Percentiles rank a stretch among this genome's conserved stretches.
phyloP scores from a whole-genome alignment of 495 filamentous ascomycete genomes.

The Aspergillus carlsbadensis region DNA sequence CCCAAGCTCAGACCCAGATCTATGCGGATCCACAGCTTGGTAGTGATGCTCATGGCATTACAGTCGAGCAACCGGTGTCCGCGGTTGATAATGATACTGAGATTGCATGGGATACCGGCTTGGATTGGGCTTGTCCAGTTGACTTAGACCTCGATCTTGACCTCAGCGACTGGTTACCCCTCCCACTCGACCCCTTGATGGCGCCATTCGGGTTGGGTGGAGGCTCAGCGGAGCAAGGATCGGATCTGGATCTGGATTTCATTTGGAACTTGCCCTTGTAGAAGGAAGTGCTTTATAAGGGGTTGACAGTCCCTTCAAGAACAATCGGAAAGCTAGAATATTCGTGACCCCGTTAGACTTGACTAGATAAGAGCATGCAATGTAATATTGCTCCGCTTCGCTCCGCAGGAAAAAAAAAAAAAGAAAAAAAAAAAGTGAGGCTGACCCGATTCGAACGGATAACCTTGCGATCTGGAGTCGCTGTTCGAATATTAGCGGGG shows the following conservation, averaged over 20 bases:
- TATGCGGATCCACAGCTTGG: neutral
- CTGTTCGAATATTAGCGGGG: no score
- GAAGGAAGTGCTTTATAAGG: neutral
- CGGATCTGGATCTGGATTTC: constrained; percentile 32
- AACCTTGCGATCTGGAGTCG: no score
- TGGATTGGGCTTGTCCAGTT: neutral
- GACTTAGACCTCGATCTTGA: constrained; percentile 14
- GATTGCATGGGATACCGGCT: neutral
- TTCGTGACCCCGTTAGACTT: no score
- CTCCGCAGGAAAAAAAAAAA: no score
- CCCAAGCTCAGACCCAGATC: neutral
- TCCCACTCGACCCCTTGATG: constrained; percentile 38
- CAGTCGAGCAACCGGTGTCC: no score
- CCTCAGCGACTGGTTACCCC: constrained; percentile 36
- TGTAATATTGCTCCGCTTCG: no score
- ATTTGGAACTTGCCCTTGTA: constrained; percentile 31
- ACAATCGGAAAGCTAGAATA: no score
- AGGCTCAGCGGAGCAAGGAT: constrained; percentile 20
- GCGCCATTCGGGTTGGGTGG: constrained; percentile 33
- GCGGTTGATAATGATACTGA: no score
- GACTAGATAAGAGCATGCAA: no score
- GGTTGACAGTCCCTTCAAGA: no score
- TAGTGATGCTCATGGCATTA: neutral
- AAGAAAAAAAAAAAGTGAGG: no score
- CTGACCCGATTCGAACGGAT: no score